Evolutionary conservation across 1,284 basidiomycete genomes (phyloP), one percentile per base, ranked within the genome.

Genomic region (Ceratobasidium sp.): DNA sequence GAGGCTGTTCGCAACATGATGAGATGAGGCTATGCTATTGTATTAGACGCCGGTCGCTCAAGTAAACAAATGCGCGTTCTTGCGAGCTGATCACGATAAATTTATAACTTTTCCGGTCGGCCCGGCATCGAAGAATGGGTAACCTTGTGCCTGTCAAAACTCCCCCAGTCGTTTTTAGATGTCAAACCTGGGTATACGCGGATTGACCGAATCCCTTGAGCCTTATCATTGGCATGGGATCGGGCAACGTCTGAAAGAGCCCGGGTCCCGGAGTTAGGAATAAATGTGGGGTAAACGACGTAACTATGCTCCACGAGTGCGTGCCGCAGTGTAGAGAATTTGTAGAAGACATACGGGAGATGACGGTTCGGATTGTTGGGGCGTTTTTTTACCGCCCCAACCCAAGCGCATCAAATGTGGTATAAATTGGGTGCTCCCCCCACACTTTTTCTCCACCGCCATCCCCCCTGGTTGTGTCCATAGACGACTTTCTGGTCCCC

Each of bases 1-100:
- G 62, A 65, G 62, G 62, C 62, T 65, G 62, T 65, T 65, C 62
- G 49, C 62, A 38, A 52, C 35, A 34, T 40, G 47, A 32, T 27
- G 45, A 17, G 32, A 20, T 49, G 22, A 35, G 49, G 57, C 45
- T 49, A 49, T 49, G 32, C 35, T 65, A 35, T 38, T n/a, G 22
- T 22, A 38, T 42, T 65, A 65, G 62, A 34, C 62, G 34, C 45
- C 27, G 25, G 22, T 52, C 47, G 20, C 60, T 34, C 13, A 5
- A 2, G 32, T 42, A 60, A 50, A 52, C 47, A 64, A 34, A 40
- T 31, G 22, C 40, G 53, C 40, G 31, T 22, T n/a, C 32, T 20
- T 6, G 31, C 17, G 20, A n/a, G 29, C n/a, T 5, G 12, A 15
- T 53, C 29, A 32, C 4, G 20, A 27, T 50, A 32, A 5, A 7